Base-by-base conservation (phyloP, 352 stramenopile species). In the Globisporangium polare region DNA sequence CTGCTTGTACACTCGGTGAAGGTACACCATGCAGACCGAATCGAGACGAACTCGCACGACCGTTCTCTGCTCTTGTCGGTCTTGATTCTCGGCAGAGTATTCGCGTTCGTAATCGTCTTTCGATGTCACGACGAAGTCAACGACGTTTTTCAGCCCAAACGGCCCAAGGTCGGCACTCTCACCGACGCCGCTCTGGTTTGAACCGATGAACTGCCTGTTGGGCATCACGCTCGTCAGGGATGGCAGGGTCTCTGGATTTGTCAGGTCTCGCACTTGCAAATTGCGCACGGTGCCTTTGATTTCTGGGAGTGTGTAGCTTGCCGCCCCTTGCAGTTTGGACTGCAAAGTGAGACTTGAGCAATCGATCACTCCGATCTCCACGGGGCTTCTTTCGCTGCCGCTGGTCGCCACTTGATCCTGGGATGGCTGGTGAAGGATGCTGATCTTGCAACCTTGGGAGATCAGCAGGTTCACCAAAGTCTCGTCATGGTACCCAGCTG, bases 1-100 rank as follows among this genome's bases (percentile, higher is more conserved):
- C 61, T 95, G 87, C 56, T 95, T 95, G 72, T 89, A 91, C 35
- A 95, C 78, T 33, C 87, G 83, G 65, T 94, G 87, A 27, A 95
- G 68, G 49, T 95, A 94, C 43, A 83, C 71, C n/a, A 91, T 65
- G 55, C 83, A 89, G 9, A 94, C 78, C 1, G 87, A 90, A 56
- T 95, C 87, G 24, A 95, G 67, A 4, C 84, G 83, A 47, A 88
- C 70, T 47, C 67, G 77, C 52, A 83, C 67, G 24, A 73, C 31
- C 49, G 72, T 62, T 15, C 58, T 60, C 13, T 53, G 49, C 6
- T 39, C 45, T 70, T 66, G 53, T n/a, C 43, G 39, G 31, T 18
- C 8, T 27, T 53, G 62, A 37, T 29, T 52, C 49, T 52, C 55
- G 41, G 47, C 58, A 35, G 51, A n/a, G 41, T 54, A 41, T 53